Evolutionary conservation across 2,329 filamentous ascomycete species (phyloP).

Genomic region (Fusarium pilosicola): DNA sequence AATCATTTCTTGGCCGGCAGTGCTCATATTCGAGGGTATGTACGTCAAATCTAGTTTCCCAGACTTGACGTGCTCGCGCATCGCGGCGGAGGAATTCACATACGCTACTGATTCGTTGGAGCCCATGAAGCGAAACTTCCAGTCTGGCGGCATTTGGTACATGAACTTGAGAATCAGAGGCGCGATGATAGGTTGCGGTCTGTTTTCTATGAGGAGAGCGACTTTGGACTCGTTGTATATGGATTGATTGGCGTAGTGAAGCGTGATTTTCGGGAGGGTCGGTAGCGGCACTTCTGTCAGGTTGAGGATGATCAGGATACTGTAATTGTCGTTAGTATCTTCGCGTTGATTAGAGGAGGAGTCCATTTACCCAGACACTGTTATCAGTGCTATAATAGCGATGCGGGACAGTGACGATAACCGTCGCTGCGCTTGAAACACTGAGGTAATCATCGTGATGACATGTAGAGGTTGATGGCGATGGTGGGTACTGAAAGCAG

Average conservation of each 20-base stretch:
- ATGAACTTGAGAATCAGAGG: background rate
- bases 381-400: rapidly evolving
- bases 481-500: background rate
- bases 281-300: background rate
- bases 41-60: background rate
- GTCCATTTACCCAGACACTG: rapidly evolving
- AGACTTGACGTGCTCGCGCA: background rate
- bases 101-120: background rate
- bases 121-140: background rate
- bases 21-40: background rate
- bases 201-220: background rate
- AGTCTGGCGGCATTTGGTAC: background rate
- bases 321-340: background rate
- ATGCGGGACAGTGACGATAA: background rate
- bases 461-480: background rate
- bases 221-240: background rate
- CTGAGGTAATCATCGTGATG: background rate
- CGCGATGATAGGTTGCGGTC: background rate
- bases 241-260: background rate
- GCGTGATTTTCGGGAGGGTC: background rate
- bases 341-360: rapidly evolving
- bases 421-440: background rate
- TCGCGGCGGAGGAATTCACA: background rate
- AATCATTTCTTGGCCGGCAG: background rate
- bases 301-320: background rate